Conservation (phyloP, 2,329 filamentous ascomycete genomes). For the Tympanopsis confertula region DNA sequence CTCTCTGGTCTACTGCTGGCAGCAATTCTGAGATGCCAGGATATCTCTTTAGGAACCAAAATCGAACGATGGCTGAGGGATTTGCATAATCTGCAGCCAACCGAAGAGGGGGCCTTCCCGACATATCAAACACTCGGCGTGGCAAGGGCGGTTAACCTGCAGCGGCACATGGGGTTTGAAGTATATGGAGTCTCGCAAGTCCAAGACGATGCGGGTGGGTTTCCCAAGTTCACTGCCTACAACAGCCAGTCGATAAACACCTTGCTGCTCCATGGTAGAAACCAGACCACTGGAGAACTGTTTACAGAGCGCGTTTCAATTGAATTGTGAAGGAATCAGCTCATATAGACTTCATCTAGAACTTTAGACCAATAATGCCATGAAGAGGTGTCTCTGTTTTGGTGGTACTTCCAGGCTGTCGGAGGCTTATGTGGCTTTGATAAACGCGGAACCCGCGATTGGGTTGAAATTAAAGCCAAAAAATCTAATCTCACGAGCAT, state of each 20-base stretch:
- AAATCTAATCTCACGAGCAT: too few species aligned
- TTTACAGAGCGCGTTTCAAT: conserved; percentile 7
- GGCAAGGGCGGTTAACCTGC: conserved; percentile 9
- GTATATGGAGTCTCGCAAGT: conserved; percentile 8
- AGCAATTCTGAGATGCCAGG: conserved; percentile 9
- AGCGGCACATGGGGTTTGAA: conserved; percentile 7
- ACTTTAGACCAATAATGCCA: too few species aligned
- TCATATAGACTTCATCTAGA: too few species aligned
- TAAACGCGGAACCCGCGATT: too few species aligned
- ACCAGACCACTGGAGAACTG: conserved; percentile 2
- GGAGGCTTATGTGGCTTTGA: too few species aligned
- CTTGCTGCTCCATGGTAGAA: conserved; percentile 10
- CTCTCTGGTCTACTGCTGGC: conserved; percentile 11
- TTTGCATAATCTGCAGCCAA: conserved; percentile 8
- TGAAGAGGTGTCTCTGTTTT: too few species aligned
- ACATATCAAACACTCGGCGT: conserved; percentile 10
- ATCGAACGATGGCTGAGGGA: conserved; percentile 10
- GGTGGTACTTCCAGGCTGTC: too few species aligned
- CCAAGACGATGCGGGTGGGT: conserved; percentile 10
- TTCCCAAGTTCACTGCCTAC: conserved; percentile 10
- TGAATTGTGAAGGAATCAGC: too few species aligned
- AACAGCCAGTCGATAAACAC: conserved; percentile 11
- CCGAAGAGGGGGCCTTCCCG: conserved; percentile 12
- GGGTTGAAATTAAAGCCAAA: too few species aligned
- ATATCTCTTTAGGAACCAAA: conserved; percentile 3